phyloP scores from a whole-genome alignment of 2,329 filamentous ascomycete species.

The Nakataea oryzae region DNA sequence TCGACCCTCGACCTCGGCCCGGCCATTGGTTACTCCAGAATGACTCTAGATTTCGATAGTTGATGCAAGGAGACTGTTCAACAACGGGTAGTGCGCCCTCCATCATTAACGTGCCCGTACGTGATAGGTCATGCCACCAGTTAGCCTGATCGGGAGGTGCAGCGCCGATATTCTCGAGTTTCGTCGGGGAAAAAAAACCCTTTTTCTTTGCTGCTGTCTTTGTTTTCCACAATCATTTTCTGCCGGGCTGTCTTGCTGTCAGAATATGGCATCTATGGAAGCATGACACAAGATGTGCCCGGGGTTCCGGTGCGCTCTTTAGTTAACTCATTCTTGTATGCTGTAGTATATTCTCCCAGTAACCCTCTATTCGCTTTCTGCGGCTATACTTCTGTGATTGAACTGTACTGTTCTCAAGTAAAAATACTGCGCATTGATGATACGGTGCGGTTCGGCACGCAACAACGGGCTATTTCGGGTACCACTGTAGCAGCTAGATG shows the following conservation, averaged over 20 bases:
- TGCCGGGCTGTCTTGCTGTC: background rate
- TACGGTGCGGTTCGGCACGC: background rate
- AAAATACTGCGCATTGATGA: background rate
- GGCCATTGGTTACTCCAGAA: background rate
- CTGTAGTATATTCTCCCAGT: background rate
- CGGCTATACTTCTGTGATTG: background rate
- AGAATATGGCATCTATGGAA: background rate
- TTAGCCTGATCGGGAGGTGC: background rate
- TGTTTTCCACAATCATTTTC: no score
- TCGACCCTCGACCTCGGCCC: background rate
- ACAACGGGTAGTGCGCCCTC: background rate
- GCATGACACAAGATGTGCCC: no score
- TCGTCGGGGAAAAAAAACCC: background rate
- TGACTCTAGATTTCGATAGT: background rate
- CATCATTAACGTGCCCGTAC: background rate
- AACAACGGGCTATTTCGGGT: background rate
- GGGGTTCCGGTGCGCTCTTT: no score
- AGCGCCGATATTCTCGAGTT: background rate
- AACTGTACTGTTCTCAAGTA: background rate
- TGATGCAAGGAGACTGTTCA: background rate
- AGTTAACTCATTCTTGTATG: background rate
- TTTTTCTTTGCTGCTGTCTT: background rate
- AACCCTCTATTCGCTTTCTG: background rate
- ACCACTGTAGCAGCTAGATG: slow-evolving; percentile 1
- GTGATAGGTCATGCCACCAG: background rate